Evolutionary conservation across 1,284 basidiomycete species (phyloP), one percentile per base, ranked within the genome.

Genomic region (Naganishia liquefaciens): DNA sequence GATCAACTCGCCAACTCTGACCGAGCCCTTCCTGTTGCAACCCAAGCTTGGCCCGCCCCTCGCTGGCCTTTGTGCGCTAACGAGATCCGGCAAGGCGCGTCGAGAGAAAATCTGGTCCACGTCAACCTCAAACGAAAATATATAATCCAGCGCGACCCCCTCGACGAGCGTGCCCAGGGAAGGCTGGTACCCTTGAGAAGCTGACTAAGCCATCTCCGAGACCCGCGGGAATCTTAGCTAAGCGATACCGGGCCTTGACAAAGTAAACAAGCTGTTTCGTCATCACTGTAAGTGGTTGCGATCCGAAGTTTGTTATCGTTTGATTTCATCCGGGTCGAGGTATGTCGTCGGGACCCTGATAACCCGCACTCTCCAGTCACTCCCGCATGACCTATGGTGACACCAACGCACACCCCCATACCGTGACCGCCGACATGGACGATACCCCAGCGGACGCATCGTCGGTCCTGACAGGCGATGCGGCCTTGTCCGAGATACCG

Each of bases 41-140:
- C 10, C 9, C 9, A 49, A 28, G 23, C 47, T 49, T 27, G 23
- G 10, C 25, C 19, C 30, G 1, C 23, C 43, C 27, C 42, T 13
- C 3, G 21, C 5, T 50, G n/a, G n/a, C n/a, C n/a, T n/a, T n/a
- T n/a, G 7, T 50, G 55, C 55, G 55, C 55, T 58, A 47, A 58
- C 54, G 33, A 37, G 33, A 55, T 21, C 27, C 11, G 33, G 15
- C 27, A 19, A 43, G 25, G 57, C 57, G 57, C 57, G 49, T 60
- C 39, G 21, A 60, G 21, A 11, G 44, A 60, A 60, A 60, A 60
- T 50, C 47, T 60, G n/a, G 57, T 60, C 57, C 57, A 60, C 57
- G 57, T 60, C 57, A 60, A 60, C 57, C 10, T 60, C 57, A 60
- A 60, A 60, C 21, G 57, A 50, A 60, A 60, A 60, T 60, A 60